Conservation (phyloP, 192 early-diverging fungal species). For the Thamnidium elegans region DNA sequence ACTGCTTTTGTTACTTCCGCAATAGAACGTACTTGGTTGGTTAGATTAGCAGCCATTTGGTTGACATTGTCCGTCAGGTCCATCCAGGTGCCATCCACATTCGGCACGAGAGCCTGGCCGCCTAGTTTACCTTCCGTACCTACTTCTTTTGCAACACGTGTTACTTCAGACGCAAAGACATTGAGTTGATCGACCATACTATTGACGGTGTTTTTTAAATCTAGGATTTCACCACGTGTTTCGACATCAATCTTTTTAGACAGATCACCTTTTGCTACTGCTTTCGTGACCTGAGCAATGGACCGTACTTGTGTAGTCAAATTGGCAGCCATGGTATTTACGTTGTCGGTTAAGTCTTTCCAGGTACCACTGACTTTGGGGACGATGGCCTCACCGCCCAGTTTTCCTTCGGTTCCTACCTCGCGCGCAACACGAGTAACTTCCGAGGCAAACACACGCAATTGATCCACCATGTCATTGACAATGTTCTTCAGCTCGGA, state of each 20-base stretch:
- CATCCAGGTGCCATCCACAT: constrained; percentile 62
- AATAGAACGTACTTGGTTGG: constrained; percentile 60
- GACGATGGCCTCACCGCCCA: constrained; percentile 76
- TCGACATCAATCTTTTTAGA: constrained; percentile 61
- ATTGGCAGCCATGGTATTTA: constrained; percentile 63
- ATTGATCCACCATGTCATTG: constrained; percentile 60
- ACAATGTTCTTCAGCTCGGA: constrained; percentile 58
- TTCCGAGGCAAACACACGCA: constrained; percentile 59
- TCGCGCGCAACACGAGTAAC: constrained; percentile 62
- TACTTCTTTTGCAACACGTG: constrained; percentile 64
- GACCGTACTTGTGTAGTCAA: constrained; percentile 66
- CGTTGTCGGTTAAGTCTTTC: constrained; percentile 74
- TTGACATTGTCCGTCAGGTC: constrained; percentile 65
- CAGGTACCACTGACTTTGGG: constrained; percentile 69
- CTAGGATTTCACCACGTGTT: constrained; percentile 66
- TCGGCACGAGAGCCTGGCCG: constrained; percentile 56
- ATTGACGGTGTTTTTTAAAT: constrained; percentile 77
- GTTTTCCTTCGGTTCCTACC: constrained; percentile 69
- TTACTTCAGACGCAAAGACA: constrained; percentile 53
- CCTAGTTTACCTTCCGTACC: constrained; percentile 60
- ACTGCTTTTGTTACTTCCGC: constrained; percentile 58
- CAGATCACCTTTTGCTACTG: constrained; percentile 56
- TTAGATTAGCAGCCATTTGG: constrained; percentile 60
- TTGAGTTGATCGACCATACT: constrained; percentile 73
- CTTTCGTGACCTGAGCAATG: constrained; percentile 61